Evolutionary conservation across 208 protist species (phyloP), one percentile per base, ranked within the genome.

Genomic region (Crithidia expoeki): DNA sequence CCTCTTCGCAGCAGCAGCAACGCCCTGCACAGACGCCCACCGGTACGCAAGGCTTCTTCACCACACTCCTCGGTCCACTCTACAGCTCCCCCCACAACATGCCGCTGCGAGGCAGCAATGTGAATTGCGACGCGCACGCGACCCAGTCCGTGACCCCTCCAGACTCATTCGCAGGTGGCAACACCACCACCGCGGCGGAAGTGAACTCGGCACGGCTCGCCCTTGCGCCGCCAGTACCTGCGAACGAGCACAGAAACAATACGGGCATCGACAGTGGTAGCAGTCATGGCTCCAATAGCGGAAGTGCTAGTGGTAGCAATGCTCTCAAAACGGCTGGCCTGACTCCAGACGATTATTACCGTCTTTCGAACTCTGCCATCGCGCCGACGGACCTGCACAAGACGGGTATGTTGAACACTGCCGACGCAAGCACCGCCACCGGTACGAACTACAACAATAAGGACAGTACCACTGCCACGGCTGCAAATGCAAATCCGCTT

Each of bases 21-120:
- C 53, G 33, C 4, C 53, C 53, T 28, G 53, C 53, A 5, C 53
- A 38, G n/a, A 28, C 53, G 1, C 53, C 53, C n/a, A 59, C 33
- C 33, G 19, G 11, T 28, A 25, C 42, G 5, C 58, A 50, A 27
- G 58, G 58, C 58, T 64, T 64, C 42, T 64, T 64, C 58, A 52
- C 27, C 17, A 16, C 42, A 19, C 42, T 64, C 42, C 34, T 64
- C 0, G 52, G 58, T 40, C 58, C 38, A 12, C 58, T 64, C 28
- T 64, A 64, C 28, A 38, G 58, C 58, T 50, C 36, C 23, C 56
- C 56, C 1, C 56, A 38, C 56, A 49, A 1, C 25, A 30, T 60
- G 4, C 34, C 33, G 2, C 23, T 1, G n/a, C 56, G 38, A 21
- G 36, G 25, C 38, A 30, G 36, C 38, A 49, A n/a, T 25, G 21